Evolutionary conservation across 257 asterid genomes (phyloP), one percentile per base, ranked within the genome.

Genomic region (Oldenlandia corymbosa): DNA sequence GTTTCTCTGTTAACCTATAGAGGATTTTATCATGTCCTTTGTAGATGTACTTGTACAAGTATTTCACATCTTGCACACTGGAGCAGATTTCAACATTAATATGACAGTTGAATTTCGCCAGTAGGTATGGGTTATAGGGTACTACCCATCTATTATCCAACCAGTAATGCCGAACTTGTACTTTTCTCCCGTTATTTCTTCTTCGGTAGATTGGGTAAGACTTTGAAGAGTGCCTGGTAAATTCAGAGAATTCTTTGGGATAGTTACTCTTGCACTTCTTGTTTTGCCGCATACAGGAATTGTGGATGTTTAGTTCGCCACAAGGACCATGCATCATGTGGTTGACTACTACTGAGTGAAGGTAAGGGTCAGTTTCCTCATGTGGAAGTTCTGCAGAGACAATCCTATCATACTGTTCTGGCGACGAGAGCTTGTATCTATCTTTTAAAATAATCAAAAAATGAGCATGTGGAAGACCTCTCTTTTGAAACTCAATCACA

Each of bases 241-340:
- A 26, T n/a, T 51, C 57, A 52, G 17, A 2, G 10, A 53, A 2
- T 9, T 1, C 4, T 0, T 21, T 54, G 8, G 60, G 37, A 54
- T 54, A 24, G 14, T 54, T 32, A 10, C 16, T 24, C 12, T 21
- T 54, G 32, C 31, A 52, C 2, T 5, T 28, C 2, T 10, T 43
- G 2, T 3, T 26, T 5, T 51, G 27, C 17, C 17, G 9, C 58
- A 24, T 54, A 17, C 60, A 24, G 5, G 36, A 10, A 26, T 3
- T 10, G 0, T 21, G 0, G 1, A 36, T 11, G 27, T 54, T 54
- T 2, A 54, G 7, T 9, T 0, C 20, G 0, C 60, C 60, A 24
- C 60, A n/a, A n/a, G n/a, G n/a, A n/a, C n/a, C 50, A 20, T 60
- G 65, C 10, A 60, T 39, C 51, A 39, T 60, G 13, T 60, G 64